Conservation (phyloP, 352 stramenopile genomes). For the Thalassiosira livingstoniorum region DNA sequence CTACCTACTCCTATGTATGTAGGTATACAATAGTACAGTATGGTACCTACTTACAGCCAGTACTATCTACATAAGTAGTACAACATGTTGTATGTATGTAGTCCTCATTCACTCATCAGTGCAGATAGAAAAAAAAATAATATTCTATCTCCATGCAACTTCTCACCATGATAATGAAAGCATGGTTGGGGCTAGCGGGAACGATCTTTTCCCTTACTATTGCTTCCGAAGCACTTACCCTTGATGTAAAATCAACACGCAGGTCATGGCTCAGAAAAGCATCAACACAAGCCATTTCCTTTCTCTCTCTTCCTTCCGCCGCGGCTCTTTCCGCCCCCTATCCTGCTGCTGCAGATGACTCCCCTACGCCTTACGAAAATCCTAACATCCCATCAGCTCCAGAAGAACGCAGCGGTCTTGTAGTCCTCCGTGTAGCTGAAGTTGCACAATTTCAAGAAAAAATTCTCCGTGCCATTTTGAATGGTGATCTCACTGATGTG, state of each 20-base stretch:
- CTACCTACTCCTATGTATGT: too few species aligned
- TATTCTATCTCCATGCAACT: too few species aligned
- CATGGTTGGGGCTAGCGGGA: too few species aligned
- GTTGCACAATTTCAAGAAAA: constrained; percentile 79
- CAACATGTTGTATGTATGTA: too few species aligned
- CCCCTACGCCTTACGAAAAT: constrained; percentile 30
- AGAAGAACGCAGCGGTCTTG: constrained; percentile 55
- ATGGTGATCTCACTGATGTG: constrained; percentile 60
- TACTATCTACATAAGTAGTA: too few species aligned
- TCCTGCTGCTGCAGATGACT: not conserved
- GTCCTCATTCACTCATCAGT: too few species aligned
- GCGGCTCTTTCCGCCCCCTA: not conserved
- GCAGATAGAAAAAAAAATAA: too few species aligned
- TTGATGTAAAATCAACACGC: constrained; percentile 2
- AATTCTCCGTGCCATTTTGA: constrained; percentile 68
- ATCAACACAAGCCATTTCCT: not conserved
- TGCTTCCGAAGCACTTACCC: not conserved
- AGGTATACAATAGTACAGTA: too few species aligned
- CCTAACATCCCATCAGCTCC: constrained; percentile 37
- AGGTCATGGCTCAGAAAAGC: constrained; percentile 28
- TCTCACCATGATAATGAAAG: too few species aligned
- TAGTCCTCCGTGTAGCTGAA: constrained; percentile 73
- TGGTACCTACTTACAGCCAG: too few species aligned
- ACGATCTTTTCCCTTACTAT: not conserved
- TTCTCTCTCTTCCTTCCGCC: constrained; percentile 1